A percentile compares a stretch with the other conserved stretches of the same genome.
Evolutionary conservation across 306 rosid genomes (phyloP).

Genomic region (Quillaja saponaria): DNA sequence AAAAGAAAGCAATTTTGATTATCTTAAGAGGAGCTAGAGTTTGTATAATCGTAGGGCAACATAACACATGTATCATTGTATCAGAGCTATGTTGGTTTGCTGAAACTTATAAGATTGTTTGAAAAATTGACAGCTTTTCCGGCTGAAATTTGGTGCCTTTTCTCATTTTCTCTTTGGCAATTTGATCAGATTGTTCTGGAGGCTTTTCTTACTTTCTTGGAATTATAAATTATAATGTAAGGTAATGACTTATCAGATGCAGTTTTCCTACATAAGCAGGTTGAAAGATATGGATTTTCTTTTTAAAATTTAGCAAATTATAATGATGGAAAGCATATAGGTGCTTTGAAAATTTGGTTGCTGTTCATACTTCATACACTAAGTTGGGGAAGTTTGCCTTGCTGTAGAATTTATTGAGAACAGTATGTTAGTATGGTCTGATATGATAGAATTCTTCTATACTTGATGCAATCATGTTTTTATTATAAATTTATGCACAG

Average conservation of each 20-base stretch:
- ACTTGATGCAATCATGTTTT: too few species aligned
- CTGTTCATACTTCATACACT: neutral
- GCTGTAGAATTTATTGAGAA: too few species aligned
- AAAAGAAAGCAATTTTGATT: conserved; percentile 94
- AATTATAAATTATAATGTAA: neutral
- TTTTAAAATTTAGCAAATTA: too few species aligned
- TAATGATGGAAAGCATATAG: neutral
- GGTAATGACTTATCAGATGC: conserved; percentile 27
- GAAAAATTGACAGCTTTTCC: conserved; percentile 27
- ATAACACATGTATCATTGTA: conserved; percentile 50
- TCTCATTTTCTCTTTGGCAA: conserved; percentile 10
- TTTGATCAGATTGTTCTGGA: conserved; percentile 17
- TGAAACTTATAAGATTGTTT: conserved; percentile 39
- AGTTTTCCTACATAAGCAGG: conserved; percentile 15
- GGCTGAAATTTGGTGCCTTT: conserved; percentile 25
- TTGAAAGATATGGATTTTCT: neutral
- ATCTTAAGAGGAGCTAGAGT: conserved; percentile 33
- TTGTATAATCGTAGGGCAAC: conserved; percentile 54
- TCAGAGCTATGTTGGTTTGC: conserved; percentile 45
- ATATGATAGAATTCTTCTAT: too few species aligned
- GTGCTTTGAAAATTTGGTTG: neutral
- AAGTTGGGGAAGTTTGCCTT: conserved; percentile 22
- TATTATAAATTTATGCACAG: too few species aligned
- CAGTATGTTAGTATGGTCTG: too few species aligned
- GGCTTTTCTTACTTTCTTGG: conserved; percentile 17